Base-by-base conservation (phyloP, 1,284 basidiomycete species). In the Inonotus obliquus region DNA sequence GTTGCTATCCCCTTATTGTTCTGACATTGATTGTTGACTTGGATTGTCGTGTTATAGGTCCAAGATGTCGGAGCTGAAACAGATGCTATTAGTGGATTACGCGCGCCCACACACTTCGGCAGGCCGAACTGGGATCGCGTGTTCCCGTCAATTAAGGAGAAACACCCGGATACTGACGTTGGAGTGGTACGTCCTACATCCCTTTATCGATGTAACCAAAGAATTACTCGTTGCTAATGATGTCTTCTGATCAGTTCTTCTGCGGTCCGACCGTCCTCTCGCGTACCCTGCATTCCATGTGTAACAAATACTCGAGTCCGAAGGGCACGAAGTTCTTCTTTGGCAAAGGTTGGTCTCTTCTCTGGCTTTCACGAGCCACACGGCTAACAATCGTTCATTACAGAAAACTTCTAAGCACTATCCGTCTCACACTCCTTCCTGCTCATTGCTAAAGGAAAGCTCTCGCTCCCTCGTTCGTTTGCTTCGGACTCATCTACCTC, bases 71-170 rank as follows among this genome's bases (percentile, higher is more conserved):
- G 94, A 56, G 89, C 89, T 11, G 89, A 94, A 66, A 88, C 87
- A 73, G 93, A 96, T 69, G 88, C 92, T 4, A 89, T 96, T 70
- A 94, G 92, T 14, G 81, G 84, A 0, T 78, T 96, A 2, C 81
- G 91, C 25, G 87, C 93, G 0, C 94, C 94, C 0, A 96, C 94
- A n/a, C 93, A 95, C 75, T 96, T 90, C 71, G 94, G 93, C 25
- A 77, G 94, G 61, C 93, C 93, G n/a, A 93, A 95, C 73, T 96
- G 94, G 94, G 88, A 94, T 69, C 79, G 83, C 47, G 87, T 93
- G 23, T 96, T 94, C 74, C 73, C 79, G 48, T 86, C 85, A 9
- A 82, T 96, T 57, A 79, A 78, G 1, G 84, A 89, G 70, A 90
- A 87, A 71, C 93, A 96, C 69, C 83, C 87, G 0, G 87, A 91